phyloP scores from a whole-genome alignment of 2,329 filamentous ascomycete species.

The Ophiostoma tasmaniense region DNA sequence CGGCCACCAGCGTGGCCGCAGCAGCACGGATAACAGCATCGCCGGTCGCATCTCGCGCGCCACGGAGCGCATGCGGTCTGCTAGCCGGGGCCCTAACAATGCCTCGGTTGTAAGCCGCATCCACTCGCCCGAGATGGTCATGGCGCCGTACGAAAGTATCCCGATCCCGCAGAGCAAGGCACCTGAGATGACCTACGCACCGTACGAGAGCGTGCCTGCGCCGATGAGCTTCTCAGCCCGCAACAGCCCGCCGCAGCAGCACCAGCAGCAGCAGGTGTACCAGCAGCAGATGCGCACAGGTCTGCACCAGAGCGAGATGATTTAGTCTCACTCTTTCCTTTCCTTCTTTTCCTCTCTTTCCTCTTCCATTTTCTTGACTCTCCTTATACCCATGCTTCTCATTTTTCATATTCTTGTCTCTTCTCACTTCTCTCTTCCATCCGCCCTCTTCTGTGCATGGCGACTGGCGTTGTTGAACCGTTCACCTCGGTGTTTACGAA shows the following conservation, averaged over 20 bases:
- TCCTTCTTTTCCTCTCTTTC: not conserved
- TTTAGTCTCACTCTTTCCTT: slow-evolving; percentile 29
- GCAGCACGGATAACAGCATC: slow-evolving; percentile 44
- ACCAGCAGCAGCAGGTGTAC: slow-evolving; percentile 26
- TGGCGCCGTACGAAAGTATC: slow-evolving; percentile 33
- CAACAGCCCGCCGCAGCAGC: slow-evolving; percentile 28
- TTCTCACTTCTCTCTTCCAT: not conserved
- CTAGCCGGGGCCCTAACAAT: slow-evolving; percentile 46
- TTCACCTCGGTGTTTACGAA: slow-evolving; percentile 11
- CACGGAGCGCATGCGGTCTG: slow-evolving; percentile 52
- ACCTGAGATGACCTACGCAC: slow-evolving; percentile 26
- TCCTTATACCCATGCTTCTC: slow-evolving; percentile 8
- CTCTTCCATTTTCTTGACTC: slow-evolving; percentile 5
- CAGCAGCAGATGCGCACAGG: slow-evolving; percentile 40
- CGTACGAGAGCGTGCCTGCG: slow-evolving; percentile 36
- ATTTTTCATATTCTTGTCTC: slow-evolving; percentile 1
- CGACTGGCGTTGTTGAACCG: slow-evolving; percentile 29
- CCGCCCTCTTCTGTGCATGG: slow-evolving; percentile 24
- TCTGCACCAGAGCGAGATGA: slow-evolving; percentile 47
- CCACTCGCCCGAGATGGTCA: slow-evolving; percentile 31
- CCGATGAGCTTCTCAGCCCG: slow-evolving; percentile 26
- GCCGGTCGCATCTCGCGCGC: slow-evolving; percentile 48
- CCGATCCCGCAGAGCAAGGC: slow-evolving; percentile 24
- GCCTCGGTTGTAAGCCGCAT: slow-evolving; percentile 24
- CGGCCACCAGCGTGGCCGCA: slow-evolving; percentile 49